phyloP scores from a whole-genome alignment of 305 asterid species.

The Lippia alba region DNA sequence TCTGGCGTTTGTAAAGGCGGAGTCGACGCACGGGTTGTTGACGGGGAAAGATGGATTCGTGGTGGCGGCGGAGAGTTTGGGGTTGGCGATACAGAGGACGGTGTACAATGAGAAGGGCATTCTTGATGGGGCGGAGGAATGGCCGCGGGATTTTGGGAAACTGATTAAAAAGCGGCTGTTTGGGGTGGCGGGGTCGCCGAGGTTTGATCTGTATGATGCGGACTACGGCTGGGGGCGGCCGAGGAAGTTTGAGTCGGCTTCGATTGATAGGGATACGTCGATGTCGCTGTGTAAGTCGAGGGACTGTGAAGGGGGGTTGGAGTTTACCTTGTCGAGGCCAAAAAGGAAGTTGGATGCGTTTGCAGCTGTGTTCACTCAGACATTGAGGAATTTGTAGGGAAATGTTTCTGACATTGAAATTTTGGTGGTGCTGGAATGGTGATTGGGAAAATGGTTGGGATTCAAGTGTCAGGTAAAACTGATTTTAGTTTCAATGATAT shows the following conservation, averaged over 20 bases:
- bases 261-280: slow-evolving; percentile 43
- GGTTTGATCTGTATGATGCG: slow-evolving; percentile 46
- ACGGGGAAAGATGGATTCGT: slow-evolving; percentile 38
- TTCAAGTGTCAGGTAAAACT: too few relatives aligned
- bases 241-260: slow-evolving; percentile 44
- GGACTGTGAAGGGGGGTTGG: slow-evolving; percentile 44
- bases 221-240: slow-evolving; percentile 56
- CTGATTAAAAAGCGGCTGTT: slow-evolving; percentile 41
- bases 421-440: background rate
- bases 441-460: too few relatives aligned
- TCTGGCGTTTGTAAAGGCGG: slow-evolving; percentile 41
- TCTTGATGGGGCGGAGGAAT: slow-evolving; percentile 47
- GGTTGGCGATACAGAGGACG: slow-evolving; percentile 33
- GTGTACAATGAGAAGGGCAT: slow-evolving; percentile 45
- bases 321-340: slow-evolving; percentile 45
- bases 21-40: slow-evolving; percentile 37
- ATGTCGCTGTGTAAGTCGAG: slow-evolving; percentile 50
- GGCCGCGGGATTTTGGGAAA: slow-evolving; percentile 44
- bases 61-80: slow-evolving; percentile 39
- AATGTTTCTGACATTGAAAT: background rate
- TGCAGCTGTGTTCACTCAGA: slow-evolving; percentile 32
- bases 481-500: too few relatives aligned
- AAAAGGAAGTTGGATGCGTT: slow-evolving; percentile 37
- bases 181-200: slow-evolving; percentile 50
- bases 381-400: slow-evolving; percentile 32